Conservation (phyloP, 1,284 basidiomycete species). For the Hymenochaete sp. region DNA sequence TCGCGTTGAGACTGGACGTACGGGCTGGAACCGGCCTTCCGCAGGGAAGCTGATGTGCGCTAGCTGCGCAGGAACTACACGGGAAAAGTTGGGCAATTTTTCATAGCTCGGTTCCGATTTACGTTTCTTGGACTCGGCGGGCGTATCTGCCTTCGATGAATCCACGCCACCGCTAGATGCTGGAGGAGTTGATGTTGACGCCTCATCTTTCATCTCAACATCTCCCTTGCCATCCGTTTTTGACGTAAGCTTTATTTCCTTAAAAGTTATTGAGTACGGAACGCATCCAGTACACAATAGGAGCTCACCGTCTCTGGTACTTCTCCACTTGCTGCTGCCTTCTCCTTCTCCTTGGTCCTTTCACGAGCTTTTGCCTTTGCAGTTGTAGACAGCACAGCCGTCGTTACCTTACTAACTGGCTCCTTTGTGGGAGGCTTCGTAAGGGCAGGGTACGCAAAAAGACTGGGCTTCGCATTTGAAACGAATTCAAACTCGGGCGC, state of each 20-base stretch:
- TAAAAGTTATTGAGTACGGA: conserved; percentile 36
- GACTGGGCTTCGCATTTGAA: conserved; percentile 79
- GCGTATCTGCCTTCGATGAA: conserved; percentile 26
- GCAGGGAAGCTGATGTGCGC: conserved; percentile 76
- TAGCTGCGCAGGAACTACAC: conserved; percentile 88
- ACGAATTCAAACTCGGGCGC: conserved; percentile 85
- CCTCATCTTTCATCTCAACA: conserved; percentile 66
- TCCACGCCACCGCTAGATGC: conserved; percentile 46
- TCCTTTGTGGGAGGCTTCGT: conserved; percentile 88
- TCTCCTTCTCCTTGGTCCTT: conserved; percentile 61
- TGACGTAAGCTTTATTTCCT: conserved; percentile 44
- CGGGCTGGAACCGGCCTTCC: conserved; percentile 81
- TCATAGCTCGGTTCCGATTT: conserved; percentile 74
- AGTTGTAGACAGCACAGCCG: conserved; percentile 91
- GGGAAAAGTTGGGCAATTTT: conserved; percentile 79
- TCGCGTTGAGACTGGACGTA: conserved; percentile 67
- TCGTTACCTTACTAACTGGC: conserved; percentile 79
- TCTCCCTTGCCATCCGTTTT: conserved; percentile 54
- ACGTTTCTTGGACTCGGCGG: conserved; percentile 34
- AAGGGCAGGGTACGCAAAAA: conserved; percentile 83
- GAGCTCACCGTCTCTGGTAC: conserved; percentile 70
- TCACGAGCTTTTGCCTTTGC: conserved; percentile 89
- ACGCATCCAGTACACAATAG: conserved; percentile 1
- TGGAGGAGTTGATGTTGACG: conserved; percentile 28
- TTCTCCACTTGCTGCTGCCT: conserved; percentile 66